Percentiles rank a stretch among this genome's conserved stretches.
Evolutionary conservation across 805 yeast species (phyloP).

Genomic region (Kluyveromyces lactis): DNA sequence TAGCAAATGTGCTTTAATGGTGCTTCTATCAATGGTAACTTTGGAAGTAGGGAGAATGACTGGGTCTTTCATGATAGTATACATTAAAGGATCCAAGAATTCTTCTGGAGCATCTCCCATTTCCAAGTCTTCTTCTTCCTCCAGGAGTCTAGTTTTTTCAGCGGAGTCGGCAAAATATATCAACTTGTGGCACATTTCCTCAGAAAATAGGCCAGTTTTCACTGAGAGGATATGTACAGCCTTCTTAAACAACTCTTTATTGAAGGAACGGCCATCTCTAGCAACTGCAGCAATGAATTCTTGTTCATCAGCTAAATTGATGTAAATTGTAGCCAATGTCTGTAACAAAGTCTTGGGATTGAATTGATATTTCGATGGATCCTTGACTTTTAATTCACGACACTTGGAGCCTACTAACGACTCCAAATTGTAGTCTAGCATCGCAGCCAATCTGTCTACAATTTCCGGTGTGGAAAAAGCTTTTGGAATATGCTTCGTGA

Average conservation of each 20-base stretch:
- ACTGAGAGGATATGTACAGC: constrained; percentile 59
- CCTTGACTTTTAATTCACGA: constrained; percentile 73
- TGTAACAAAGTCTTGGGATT: constrained; percentile 67
- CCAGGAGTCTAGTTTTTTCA: constrained; percentile 46
- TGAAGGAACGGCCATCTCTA: constrained; percentile 85
- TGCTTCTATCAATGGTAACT: constrained; percentile 78
- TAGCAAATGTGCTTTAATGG: constrained; percentile 86
- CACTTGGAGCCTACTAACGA: constrained; percentile 96
- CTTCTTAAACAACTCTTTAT: constrained; percentile 52
- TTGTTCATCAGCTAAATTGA: constrained; percentile 55
- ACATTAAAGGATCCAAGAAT: constrained; percentile 95
- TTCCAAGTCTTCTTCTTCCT: constrained; percentile 78
- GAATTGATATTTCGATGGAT: constrained; percentile 77
- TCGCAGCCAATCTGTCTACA: constrained; percentile 89
- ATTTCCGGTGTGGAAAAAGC: constrained; percentile 85
- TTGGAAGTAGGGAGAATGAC: constrained; percentile 86
- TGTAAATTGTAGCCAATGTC: constrained; percentile 65
- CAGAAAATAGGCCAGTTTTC: constrained; percentile 45
- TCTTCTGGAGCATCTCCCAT: constrained; percentile 95
- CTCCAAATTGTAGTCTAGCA: constrained; percentile 86
- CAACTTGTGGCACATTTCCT: constrained; percentile 44
- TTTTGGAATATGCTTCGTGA: constrained; percentile 77
- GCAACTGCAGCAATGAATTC: constrained; percentile 76
- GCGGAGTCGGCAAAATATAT: constrained; percentile 57
- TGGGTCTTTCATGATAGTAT: constrained; percentile 90